These are phyloP conservation scores for Sugiyamaella xylanicola DNA, from an alignment of 1,139 yeast species.

Conservation along the genomic window DNA sequence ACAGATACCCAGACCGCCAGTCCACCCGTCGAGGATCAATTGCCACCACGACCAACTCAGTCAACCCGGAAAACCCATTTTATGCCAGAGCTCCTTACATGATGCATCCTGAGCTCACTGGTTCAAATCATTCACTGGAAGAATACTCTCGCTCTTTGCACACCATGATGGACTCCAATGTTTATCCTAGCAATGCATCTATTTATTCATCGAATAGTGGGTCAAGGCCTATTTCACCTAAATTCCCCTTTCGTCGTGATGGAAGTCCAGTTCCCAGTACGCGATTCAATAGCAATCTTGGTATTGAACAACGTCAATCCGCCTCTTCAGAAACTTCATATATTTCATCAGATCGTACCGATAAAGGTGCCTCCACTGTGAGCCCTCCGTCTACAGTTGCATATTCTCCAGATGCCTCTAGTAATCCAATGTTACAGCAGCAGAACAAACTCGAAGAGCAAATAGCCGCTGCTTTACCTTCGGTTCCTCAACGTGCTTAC, in stretches of 20 bases:
- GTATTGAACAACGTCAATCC: slow-evolving; percentile 4
- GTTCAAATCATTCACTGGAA: slow-evolving; percentile 33
- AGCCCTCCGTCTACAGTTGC: slow-evolving; percentile 24
- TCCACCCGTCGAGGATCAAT: slow-evolving; percentile 17
- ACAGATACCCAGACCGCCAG: slow-evolving; percentile 5
- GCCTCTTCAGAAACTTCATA: slow-evolving; percentile 11
- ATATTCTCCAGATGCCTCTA: slow-evolving; percentile 11
- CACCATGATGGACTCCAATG: slow-evolving; percentile 27
- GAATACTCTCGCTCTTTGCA: slow-evolving; percentile 32
- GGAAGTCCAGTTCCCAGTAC: background rate
- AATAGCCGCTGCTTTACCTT: slow-evolving; percentile 9
- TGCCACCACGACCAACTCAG: slow-evolving; percentile 19
- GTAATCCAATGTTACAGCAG: slow-evolving; percentile 11
- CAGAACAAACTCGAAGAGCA: slow-evolving; percentile 5
- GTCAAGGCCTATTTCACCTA: slow-evolving; percentile 11
- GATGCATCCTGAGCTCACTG: slow-evolving; percentile 30
- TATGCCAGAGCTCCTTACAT: slow-evolving; percentile 29
- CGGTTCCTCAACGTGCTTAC: slow-evolving; percentile 9
- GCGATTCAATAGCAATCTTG: background rate
- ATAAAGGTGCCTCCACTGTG: slow-evolving; percentile 11
- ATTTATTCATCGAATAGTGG: slow-evolving; percentile 24
- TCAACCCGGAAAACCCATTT: slow-evolving; percentile 29
- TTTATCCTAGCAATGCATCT: slow-evolving; percentile 27
- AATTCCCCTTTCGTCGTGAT: slow-evolving; percentile 10
- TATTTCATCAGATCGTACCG: slow-evolving; percentile 19